These are phyloP conservation scores for Strobilomyces dryophilus DNA, from an alignment of 768 basidiomycete genomes.

Conservation along the genomic window DNA sequence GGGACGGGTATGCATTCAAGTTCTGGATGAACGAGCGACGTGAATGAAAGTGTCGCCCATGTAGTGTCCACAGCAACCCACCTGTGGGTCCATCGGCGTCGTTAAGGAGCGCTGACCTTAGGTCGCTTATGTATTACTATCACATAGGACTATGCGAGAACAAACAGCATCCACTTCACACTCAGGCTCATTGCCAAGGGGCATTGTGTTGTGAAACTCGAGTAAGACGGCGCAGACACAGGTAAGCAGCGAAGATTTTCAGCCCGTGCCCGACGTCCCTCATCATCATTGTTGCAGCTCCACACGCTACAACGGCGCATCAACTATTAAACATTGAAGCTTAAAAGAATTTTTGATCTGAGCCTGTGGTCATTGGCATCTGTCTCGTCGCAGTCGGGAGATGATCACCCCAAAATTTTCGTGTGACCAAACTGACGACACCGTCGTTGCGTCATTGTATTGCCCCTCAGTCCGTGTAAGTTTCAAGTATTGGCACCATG, in stretches of 20 bases:
- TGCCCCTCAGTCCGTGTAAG: constrained; percentile 71
- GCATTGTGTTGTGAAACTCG: neutral
- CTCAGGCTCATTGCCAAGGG: neutral
- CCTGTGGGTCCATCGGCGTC: constrained; percentile 48
- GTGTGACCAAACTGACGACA: constrained; percentile 56
- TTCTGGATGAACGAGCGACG: constrained; percentile 53
- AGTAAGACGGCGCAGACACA: too few relatives aligned
- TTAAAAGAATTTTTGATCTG: neutral
- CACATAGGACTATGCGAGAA: neutral
- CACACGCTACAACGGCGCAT: neutral
- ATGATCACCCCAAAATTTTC: constrained; percentile 81
- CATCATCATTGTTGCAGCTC: neutral
- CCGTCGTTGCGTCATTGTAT: constrained; percentile 58
- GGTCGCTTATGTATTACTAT: neutral
- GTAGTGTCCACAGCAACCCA: constrained; percentile 20
- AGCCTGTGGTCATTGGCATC: neutral
- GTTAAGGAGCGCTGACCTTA: too few relatives aligned
- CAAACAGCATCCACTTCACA: neutral
- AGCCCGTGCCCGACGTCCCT: neutral
- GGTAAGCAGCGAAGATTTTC: neutral
- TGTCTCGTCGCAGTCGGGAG: neutral
- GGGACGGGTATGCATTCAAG: constrained; percentile 64
- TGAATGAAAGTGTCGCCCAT: constrained; percentile 44
- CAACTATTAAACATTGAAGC: neutral
- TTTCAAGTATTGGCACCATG: neutral